Conservation (phyloP, 2,329 filamentous ascomycete genomes). For the Cladosporium sp. region DNA sequence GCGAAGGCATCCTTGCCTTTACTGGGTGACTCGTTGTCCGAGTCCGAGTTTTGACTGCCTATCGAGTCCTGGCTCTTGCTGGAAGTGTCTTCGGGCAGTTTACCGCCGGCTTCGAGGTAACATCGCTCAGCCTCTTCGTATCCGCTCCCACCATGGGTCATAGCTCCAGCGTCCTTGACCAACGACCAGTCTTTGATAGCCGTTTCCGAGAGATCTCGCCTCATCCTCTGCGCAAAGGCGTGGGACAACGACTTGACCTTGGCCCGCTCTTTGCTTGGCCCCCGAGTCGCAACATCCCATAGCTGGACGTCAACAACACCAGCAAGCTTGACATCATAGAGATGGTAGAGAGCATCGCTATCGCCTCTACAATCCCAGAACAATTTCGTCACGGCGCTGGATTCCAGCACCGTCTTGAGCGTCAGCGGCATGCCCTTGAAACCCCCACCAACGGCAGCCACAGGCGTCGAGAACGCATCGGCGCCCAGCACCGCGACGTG, state of each 20-base stretch:
- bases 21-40: not conserved
- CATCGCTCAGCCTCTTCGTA: not conserved
- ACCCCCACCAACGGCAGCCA: slow-evolving; percentile 16
- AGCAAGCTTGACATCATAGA: slow-evolving; percentile 44
- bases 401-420: slow-evolving; percentile 49
- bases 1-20: not conserved
- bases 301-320: slow-evolving; percentile 56
- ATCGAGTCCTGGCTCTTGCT: not conserved
- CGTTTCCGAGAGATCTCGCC: not conserved
- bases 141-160: not conserved
- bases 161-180: slow-evolving; percentile 38
- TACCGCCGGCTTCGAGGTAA: not conserved
- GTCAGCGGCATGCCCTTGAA: slow-evolving; percentile 16
- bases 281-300: slow-evolving; percentile 50
- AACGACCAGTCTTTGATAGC: slow-evolving; percentile 27
- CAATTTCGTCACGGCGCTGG: slow-evolving; percentile 46
- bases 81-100: not conserved
- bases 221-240: slow-evolving; percentile 34
- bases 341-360: slow-evolving; percentile 53
- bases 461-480: slow-evolving; percentile 42
- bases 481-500: slow-evolving; percentile 44
- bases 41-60: not conserved
- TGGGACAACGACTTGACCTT: slow-evolving; percentile 38
- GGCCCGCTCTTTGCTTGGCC: slow-evolving; percentile 12
- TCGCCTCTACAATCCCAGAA: slow-evolving; percentile 60